These are phyloP conservation scores for Xanthoconium separans DNA, from an alignment of 1,284 basidiomycete genomes.

Conservation along the genomic window DNA sequence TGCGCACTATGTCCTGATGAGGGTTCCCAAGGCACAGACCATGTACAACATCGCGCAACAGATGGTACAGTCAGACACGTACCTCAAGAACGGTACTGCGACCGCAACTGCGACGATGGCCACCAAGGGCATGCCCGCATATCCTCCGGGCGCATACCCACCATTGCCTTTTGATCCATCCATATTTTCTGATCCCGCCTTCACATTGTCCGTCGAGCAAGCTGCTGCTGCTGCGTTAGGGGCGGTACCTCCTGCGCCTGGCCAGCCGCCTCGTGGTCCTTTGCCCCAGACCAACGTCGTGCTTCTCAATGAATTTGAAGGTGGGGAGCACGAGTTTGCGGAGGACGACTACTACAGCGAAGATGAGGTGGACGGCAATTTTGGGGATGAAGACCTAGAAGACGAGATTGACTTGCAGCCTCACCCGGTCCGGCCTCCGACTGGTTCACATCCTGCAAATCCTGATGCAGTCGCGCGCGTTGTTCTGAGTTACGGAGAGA, in stretches of 20 bases:
- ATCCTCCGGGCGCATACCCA: constrained; percentile 34
- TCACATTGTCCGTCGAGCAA: constrained; percentile 49
- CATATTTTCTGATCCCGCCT: constrained; percentile 54
- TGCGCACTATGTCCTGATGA: constrained; percentile 30
- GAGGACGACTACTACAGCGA: constrained; percentile 48
- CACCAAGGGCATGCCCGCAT: constrained; percentile 35
- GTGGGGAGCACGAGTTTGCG: constrained; percentile 44
- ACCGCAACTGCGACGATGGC: constrained; percentile 38
- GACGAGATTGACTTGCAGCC: constrained; percentile 31
- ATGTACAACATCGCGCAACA: constrained; percentile 71
- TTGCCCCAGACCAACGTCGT: constrained; percentile 41
- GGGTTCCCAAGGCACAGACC: constrained; percentile 46
- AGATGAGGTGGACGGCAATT: constrained; percentile 44
- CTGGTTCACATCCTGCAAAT: constrained; percentile 14
- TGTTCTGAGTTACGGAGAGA: constrained; percentile 43
- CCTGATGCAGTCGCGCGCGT: constrained; percentile 36
- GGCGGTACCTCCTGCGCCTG: constrained; percentile 32
- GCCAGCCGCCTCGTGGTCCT: constrained; percentile 31
- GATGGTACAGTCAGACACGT: constrained; percentile 57
- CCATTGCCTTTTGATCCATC: constrained; percentile 51
- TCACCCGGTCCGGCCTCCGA: constrained; percentile 21
- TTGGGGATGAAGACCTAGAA: constrained; percentile 44
- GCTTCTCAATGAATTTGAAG: constrained; percentile 46
- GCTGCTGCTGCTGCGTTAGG: constrained; percentile 48
- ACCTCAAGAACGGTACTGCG: constrained; percentile 32